A percentile compares a stretch with the other conserved stretches of the same genome.
Evolutionary conservation across 768 basidiomycete genomes (phyloP).

Genomic region (Russula brevipes): DNA sequence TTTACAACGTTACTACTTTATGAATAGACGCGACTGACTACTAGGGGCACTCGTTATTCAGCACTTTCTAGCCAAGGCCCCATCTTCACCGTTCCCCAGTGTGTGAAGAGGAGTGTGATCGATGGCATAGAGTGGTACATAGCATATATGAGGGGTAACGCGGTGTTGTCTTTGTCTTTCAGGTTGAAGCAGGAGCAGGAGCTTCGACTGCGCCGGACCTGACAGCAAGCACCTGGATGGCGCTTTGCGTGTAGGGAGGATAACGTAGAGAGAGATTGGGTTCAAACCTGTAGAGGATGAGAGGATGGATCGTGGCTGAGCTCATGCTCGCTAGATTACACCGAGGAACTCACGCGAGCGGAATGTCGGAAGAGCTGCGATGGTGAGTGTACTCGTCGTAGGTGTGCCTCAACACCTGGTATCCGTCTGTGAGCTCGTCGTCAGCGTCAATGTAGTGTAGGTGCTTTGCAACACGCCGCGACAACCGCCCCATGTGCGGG

Average conservation of each 20-base stretch:
- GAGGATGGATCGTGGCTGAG: not conserved
- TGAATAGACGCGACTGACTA: not conserved
- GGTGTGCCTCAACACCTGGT: constrained; percentile 27
- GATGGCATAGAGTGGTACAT: not conserved
- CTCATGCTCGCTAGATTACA: not conserved
- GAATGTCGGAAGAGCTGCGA: constrained; percentile 48
- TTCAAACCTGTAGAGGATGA: constrained; percentile 40
- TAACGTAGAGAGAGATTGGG: constrained; percentile 47
- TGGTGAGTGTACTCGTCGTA: constrained; percentile 46
- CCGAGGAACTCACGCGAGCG: constrained; percentile 45
- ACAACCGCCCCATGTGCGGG: not conserved
- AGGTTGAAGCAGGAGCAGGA: not conserved
- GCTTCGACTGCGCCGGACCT: not conserved
- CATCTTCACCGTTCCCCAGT: not conserved
- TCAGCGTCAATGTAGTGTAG: not conserved
- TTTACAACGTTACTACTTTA: constrained; percentile 17
- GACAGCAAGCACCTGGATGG: not conserved
- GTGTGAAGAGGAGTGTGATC: not conserved
- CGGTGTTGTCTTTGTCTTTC: not conserved
- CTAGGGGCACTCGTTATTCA: not conserved
- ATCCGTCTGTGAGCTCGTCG: constrained; percentile 27
- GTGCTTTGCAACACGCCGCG: not conserved
- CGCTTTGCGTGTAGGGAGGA: constrained; percentile 54
- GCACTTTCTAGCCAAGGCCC: not conserved
- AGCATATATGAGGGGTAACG: not conserved